These are phyloP conservation scores for Xylaria polymorpha DNA, from an alignment of 2,329 filamentous ascomycete species.

Conservation along the genomic window DNA sequence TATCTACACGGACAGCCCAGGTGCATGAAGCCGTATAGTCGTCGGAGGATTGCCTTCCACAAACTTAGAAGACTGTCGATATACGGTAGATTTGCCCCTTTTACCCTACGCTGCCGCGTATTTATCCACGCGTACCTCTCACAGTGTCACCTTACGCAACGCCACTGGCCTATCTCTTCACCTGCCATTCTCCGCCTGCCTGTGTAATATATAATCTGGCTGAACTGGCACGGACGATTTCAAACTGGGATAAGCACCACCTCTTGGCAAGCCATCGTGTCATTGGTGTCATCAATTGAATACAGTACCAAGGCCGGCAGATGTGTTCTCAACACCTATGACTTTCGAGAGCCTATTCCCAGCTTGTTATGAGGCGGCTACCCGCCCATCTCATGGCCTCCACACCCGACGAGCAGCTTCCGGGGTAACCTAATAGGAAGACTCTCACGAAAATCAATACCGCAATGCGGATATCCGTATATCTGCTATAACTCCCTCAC, in stretches of 20 bases:
- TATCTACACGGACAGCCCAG: conserved; percentile 11
- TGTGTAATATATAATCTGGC: conserved; percentile 36
- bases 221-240: conserved; percentile 32
- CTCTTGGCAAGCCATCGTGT: conserved; percentile 37
- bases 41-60: conserved; percentile 40
- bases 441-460: conserved; percentile 17
- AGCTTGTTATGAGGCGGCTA: conserved; percentile 15
- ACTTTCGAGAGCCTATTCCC: not conserved
- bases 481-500: conserved; percentile 20
- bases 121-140: conserved; percentile 41
- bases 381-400: conserved; percentile 8
- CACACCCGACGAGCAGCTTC: not conserved
- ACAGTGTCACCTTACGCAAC: conserved; percentile 32
- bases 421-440: not conserved
- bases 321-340: conserved; percentile 27
- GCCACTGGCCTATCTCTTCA: conserved; percentile 26
- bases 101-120: conserved; percentile 41
- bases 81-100: conserved; percentile 34
- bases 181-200: conserved; percentile 17
- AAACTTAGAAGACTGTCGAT: conserved; percentile 16
- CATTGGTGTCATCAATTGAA: conserved; percentile 30
- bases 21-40: conserved; percentile 34
- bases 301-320: conserved; percentile 42
- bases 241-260: conserved; percentile 20
- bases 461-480: conserved; percentile 22